Evolutionary conservation across 2,329 filamentous ascomycete species (phyloP).

Genomic region (Aspergillus costaricaensis): DNA sequence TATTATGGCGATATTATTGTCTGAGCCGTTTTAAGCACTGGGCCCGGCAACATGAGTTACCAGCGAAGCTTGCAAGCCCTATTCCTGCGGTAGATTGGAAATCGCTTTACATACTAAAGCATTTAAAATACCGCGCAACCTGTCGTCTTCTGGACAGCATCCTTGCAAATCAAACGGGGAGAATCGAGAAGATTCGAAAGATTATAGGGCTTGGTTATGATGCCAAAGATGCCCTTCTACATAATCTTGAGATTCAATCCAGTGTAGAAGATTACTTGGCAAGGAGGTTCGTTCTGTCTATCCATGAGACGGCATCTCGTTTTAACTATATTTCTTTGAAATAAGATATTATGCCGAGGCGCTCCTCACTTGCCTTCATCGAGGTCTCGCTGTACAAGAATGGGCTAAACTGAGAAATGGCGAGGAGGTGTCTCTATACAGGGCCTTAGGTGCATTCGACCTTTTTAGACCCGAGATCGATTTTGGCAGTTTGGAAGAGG

Average conservation of each 20-base stretch:
- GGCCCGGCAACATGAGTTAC: constrained; percentile 66
- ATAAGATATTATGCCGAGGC: constrained; percentile 72
- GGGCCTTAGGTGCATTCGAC: constrained; percentile 79
- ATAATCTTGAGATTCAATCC: constrained; percentile 62
- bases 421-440: constrained; percentile 65
- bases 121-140: constrained; percentile 55
- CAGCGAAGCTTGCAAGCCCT: constrained; percentile 55
- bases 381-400: constrained; percentile 73
- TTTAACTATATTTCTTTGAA: constrained; percentile 1
- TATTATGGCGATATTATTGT: constrained; percentile 82
- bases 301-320: neutral
- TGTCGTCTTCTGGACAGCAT: constrained; percentile 65
- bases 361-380: constrained; percentile 76
- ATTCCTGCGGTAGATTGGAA: constrained; percentile 73
- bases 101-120: constrained; percentile 61
- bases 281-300: constrained; percentile 51
- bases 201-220: constrained; percentile 79
- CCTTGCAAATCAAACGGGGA: constrained; percentile 68
- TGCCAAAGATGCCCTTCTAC: constrained; percentile 78
- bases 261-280: constrained; percentile 73
- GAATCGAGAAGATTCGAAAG: constrained; percentile 68
- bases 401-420: constrained; percentile 65
- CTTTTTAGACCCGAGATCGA: constrained; percentile 79
- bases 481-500: constrained; percentile 72
- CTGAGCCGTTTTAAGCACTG: constrained; percentile 70